A percentile compares a stretch with the other conserved stretches of the same genome.
phyloP scores from a whole-genome alignment of 2,329 filamentous ascomycete genomes.

The Didymellaceae sp. region DNA sequence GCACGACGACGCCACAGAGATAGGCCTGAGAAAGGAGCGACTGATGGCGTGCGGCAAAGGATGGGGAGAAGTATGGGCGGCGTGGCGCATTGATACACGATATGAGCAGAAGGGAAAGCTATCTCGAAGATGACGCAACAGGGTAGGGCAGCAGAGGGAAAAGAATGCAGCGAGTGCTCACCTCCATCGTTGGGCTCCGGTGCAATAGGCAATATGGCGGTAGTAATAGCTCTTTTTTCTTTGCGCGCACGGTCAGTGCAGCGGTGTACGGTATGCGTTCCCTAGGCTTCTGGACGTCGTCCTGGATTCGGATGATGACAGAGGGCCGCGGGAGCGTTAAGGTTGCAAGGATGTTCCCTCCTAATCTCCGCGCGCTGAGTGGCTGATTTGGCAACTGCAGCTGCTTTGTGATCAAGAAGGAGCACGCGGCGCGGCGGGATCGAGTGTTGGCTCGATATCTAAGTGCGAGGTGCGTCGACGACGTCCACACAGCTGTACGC shows the following conservation, averaged over 20 bases:
- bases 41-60: not conserved
- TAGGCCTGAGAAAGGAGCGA: slow-evolving; percentile 38
- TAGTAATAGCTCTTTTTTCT: slow-evolving; percentile 20
- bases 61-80: slow-evolving; percentile 2
- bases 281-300: slow-evolving; percentile 19
- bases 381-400: slow-evolving; percentile 12
- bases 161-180: slow-evolving; percentile 19
- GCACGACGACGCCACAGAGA: slow-evolving; percentile 31
- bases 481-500: slow-evolving; percentile 6
- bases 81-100: slow-evolving; percentile 7
- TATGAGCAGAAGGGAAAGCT: slow-evolving; percentile 10
- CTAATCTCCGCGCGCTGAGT: slow-evolving; percentile 15
- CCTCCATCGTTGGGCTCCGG: slow-evolving; percentile 20
- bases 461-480: slow-evolving; percentile 1
- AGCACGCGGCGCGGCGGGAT: slow-evolving; percentile 16
- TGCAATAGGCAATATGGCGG: slow-evolving; percentile 16
- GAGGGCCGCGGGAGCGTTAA: slow-evolving; percentile 16
- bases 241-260: slow-evolving; percentile 20
- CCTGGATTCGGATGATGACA: slow-evolving; percentile 16
- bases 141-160: slow-evolving; percentile 13
- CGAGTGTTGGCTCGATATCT: slow-evolving; percentile 2
- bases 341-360: slow-evolving; percentile 19
- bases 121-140: slow-evolving; percentile 18
- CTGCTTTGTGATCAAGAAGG: slow-evolving; percentile 11
- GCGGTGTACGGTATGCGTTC: slow-evolving; percentile 21